Evolutionary conservation across 805 yeast genomes (phyloP).

Genomic region (Kuraishia capsulata): DNA sequence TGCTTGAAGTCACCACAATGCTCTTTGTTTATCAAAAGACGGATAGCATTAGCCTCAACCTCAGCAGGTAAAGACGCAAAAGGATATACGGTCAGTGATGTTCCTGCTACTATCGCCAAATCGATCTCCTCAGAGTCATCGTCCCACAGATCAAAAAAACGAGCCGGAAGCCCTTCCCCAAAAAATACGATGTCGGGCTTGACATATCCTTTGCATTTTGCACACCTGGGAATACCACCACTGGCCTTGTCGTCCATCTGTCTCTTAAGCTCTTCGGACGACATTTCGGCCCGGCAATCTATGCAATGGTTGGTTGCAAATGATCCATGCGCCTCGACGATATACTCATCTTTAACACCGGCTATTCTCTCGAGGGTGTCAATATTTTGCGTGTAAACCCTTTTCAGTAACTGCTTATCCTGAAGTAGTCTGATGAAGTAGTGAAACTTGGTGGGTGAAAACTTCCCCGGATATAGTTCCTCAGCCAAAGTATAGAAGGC

Average conservation of each 20-base stretch:
- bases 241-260: constrained; percentile 24
- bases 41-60: constrained; percentile 31
- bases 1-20: constrained; percentile 62
- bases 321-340: constrained; percentile 94
- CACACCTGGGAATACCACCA: constrained; percentile 46
- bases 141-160: constrained; percentile 66
- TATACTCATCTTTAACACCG: constrained; percentile 52
- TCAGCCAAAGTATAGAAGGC: constrained; percentile 81
- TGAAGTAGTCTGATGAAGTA: constrained; percentile 58
- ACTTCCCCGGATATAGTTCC: constrained; percentile 85
- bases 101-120: constrained; percentile 83
- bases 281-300: constrained; percentile 53
- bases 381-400: constrained; percentile 88
- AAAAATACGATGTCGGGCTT: constrained; percentile 94
- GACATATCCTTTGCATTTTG: constrained; percentile 61
- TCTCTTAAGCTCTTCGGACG: constrained; percentile 31
- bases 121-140: constrained; percentile 42
- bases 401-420: constrained; percentile 46
- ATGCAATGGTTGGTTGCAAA: constrained; percentile 82
- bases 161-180: constrained; percentile 76
- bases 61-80: constrained; percentile 79
- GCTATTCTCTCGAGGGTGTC: constrained; percentile 87
- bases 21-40: constrained; percentile 71
- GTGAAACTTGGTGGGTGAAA: constrained; percentile 77
- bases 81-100: constrained; percentile 84